Evolutionary conservation across 1,284 basidiomycete genomes (phyloP).

Genomic region (Agaricales sp.): DNA sequence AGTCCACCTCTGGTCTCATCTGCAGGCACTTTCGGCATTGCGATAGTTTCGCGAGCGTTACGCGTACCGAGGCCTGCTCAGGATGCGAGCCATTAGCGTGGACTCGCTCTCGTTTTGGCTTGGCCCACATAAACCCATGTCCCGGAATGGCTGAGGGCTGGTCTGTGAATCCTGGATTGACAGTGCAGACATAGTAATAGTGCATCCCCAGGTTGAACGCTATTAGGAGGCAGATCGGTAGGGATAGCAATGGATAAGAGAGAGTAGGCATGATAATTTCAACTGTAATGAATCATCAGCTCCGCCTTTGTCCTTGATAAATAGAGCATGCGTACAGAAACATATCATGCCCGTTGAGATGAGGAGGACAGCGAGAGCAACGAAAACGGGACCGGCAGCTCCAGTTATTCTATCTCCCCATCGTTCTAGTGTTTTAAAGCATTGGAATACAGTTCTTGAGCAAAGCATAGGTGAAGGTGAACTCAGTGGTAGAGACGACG

Average conservation of each 20-base stretch:
- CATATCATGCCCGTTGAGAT: slow-evolving; percentile 60
- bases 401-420: slow-evolving; percentile 77
- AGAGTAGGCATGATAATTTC: slow-evolving; percentile 58
- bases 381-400: slow-evolving; percentile 85
- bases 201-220: slow-evolving; percentile 71
- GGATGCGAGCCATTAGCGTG: slow-evolving; percentile 16
- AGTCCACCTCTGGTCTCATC: slow-evolving; percentile 70
- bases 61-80: slow-evolving; percentile 19
- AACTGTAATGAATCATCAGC: slow-evolving; percentile 34
- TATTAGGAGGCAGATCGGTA: slow-evolving; percentile 64
- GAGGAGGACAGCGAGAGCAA: slow-evolving; percentile 66
- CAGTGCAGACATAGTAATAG: slow-evolving; percentile 78
- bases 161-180: slow-evolving; percentile 64
- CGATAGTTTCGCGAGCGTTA: slow-evolving; percentile 43
- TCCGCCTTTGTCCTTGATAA: neutral
- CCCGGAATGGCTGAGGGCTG: slow-evolving; percentile 34
- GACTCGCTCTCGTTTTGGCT: slow-evolving; percentile 22
- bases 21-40: slow-evolving; percentile 62
- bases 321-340: slow-evolving; percentile 59
- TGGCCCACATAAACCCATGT: slow-evolving; percentile 44
- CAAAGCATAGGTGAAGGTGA: slow-evolving; percentile 34
- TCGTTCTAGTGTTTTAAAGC: slow-evolving; percentile 77
- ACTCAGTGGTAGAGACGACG: slow-evolving; percentile 19
- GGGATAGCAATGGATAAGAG: slow-evolving; percentile 41
- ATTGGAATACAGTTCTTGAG: slow-evolving; percentile 63